Evolutionary conservation across 176 grass and related monocot genomes (phyloP).

Genomic region (Zizania latifolia): DNA sequence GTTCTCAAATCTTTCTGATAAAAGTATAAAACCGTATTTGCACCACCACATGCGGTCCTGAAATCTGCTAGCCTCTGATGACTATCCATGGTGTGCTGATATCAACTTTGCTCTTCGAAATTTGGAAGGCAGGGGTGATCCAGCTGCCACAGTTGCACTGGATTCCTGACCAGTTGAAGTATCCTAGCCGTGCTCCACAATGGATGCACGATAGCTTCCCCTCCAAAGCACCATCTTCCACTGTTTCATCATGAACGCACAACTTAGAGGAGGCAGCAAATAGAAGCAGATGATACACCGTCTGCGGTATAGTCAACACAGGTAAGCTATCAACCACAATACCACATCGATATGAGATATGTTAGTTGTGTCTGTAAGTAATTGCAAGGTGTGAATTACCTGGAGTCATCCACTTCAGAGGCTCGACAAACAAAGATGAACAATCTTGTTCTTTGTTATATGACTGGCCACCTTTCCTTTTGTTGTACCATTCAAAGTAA

Average conservation of each 20-base stretch:
- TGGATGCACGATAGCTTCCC: conserved; percentile 88
- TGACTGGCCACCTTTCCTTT: conserved; percentile 34
- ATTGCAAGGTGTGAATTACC: conserved; percentile 28
- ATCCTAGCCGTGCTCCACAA: conserved; percentile 66
- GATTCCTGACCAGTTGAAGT: conserved; percentile 91
- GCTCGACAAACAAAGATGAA: conserved; percentile 82
- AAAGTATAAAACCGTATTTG: background rate
- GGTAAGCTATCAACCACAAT: background rate
- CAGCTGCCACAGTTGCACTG: conserved; percentile 94
- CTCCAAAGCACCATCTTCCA: conserved; percentile 85
- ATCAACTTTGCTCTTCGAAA: conserved; percentile 85
- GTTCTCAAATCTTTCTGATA: background rate
- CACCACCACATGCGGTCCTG: background rate
- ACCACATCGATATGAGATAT: background rate
- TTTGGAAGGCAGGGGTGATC: conserved; percentile 94
- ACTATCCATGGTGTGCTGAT: conserved; percentile 39
- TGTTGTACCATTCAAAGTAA: conserved; percentile 66
- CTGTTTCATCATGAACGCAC: conserved; percentile 38
- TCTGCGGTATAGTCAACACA: background rate
- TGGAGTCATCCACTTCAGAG: conserved; percentile 97
- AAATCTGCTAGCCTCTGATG: background rate
- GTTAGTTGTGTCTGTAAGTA: background rate
- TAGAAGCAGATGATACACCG: background rate
- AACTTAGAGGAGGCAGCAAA: background rate
- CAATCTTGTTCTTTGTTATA: conserved; percentile 63